Evolutionary conservation across 257 asterid species (phyloP).

Genomic region (Solanum microdontum): DNA sequence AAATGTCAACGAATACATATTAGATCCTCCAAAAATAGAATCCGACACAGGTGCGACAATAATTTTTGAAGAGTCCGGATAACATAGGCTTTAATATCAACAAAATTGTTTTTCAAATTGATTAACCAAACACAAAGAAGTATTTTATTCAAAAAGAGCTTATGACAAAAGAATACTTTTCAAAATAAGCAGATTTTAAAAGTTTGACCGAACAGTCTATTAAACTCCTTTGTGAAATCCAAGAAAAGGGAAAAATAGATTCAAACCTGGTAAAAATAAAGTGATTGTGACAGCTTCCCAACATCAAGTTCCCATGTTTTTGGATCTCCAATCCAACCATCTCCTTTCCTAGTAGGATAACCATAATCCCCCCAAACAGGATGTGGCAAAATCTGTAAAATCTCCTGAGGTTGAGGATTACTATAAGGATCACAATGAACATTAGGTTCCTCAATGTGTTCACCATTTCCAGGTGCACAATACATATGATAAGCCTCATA

Average conservation of each 20-base stretch:
- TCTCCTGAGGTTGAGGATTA: conserved; percentile 87
- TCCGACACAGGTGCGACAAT: fast-evolving
- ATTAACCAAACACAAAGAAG: neutral
- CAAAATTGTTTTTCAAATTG: neutral
- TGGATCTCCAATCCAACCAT: conserved; percentile 77
- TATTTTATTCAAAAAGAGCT: neutral
- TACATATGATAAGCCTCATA: conserved; percentile 75
- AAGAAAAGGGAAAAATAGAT: neutral
- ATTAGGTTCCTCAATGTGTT: conserved; percentile 34
- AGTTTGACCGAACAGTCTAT: neutral
- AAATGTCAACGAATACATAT: neutral
- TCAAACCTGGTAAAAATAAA: conserved; percentile 49
- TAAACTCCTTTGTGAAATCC: neutral
- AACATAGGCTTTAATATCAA: neutral
- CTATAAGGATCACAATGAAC: conserved; percentile 60
- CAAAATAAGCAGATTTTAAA: neutral
- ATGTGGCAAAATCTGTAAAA: conserved; percentile 71
- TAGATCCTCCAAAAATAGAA: neutral
- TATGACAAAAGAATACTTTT: neutral
- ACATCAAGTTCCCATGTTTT: conserved; percentile 72
- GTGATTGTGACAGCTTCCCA: conserved; percentile 49
- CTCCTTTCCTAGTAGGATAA: conserved; percentile 54
- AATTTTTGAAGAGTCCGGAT: neutral
- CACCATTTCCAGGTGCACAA: conserved; percentile 59
- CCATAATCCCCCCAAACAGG: conserved; percentile 79